Conservation (phyloP, 1,284 basidiomycete species). For the Fomitopsis palustris region DNA sequence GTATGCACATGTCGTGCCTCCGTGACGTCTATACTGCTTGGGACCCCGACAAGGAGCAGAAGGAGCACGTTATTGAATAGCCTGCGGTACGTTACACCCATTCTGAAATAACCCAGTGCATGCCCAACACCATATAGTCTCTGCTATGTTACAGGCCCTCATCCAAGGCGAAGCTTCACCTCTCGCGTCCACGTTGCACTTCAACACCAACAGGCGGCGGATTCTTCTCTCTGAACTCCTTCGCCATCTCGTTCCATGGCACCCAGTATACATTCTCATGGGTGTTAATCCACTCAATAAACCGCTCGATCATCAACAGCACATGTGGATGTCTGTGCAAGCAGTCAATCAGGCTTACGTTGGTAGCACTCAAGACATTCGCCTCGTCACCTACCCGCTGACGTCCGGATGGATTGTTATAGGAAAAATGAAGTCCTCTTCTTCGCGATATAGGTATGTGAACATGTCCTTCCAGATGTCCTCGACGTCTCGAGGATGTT, state of each 20-base stretch:
- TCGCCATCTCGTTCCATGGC: conserved; percentile 62
- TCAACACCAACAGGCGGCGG: conserved; percentile 28
- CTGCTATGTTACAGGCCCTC: not conserved
- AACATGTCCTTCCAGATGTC: conserved; percentile 78
- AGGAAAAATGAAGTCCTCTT: conserved; percentile 72
- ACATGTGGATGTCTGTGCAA: conserved; percentile 48
- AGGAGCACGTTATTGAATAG: no score
- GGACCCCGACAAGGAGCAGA: no score
- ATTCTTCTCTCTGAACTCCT: conserved; percentile 40
- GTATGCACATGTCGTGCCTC: no score
- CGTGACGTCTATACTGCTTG: no score
- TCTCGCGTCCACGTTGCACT: conserved; percentile 36
- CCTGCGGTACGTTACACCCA: no score
- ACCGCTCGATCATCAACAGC: conserved; percentile 77
- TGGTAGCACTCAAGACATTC: not conserved
- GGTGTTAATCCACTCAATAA: conserved; percentile 77
- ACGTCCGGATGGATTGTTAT: conserved; percentile 80
- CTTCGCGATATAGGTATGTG: conserved; percentile 65
- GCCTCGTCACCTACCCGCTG: conserved; percentile 48
- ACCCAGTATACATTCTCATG: conserved; percentile 75
- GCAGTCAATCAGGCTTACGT: not conserved
- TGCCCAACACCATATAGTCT: no score
- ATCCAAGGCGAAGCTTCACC: not conserved
- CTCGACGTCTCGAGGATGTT: conserved; percentile 67
- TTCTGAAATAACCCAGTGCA: no score